Evolutionary conservation across 2,329 filamentous ascomycete genomes (phyloP).

Genomic region (Ophiostoma novo-ulmi): DNA sequence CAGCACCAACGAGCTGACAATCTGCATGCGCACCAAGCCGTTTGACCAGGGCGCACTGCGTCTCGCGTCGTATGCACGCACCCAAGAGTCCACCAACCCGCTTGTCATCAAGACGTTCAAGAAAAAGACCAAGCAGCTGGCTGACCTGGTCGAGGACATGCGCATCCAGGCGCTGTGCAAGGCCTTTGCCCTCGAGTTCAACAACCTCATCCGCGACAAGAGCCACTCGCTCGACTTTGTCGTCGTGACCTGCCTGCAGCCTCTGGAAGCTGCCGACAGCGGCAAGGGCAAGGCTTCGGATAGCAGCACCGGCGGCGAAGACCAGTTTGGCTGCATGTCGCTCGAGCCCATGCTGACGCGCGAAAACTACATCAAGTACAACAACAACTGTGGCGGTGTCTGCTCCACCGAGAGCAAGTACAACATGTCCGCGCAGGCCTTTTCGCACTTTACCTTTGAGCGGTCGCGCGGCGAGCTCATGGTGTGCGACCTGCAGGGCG

Average conservation of each 20-base stretch:
- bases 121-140: conserved; percentile 29
- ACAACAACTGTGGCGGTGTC: conserved; percentile 35
- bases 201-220: conserved; percentile 30
- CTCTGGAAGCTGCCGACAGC: conserved; percentile 14
- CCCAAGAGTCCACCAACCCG: conserved; percentile 29
- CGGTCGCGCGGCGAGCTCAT: conserved; percentile 37
- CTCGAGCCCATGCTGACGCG: conserved; percentile 38
- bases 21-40: conserved; percentile 33
- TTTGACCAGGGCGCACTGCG: conserved; percentile 36
- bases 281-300: background rate
- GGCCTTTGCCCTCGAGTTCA: conserved; percentile 40
- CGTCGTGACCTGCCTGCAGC: conserved; percentile 34
- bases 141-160: conserved; percentile 38
- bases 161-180: conserved; percentile 38
- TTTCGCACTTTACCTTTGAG: conserved; percentile 42
- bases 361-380: conserved; percentile 39
- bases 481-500: conserved; percentile 38
- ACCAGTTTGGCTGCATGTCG: conserved; percentile 28
- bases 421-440: conserved; percentile 37
- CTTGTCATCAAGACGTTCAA: conserved; percentile 38
- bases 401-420: conserved; percentile 22
- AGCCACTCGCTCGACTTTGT: conserved; percentile 35
- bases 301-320: no score
- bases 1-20: conserved; percentile 34
- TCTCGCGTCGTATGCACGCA: conserved; percentile 36